These are phyloP conservation scores for Hepatocystis sp. DNA, from an alignment of 169 alveolate species.

Conservation along the genomic window DNA sequence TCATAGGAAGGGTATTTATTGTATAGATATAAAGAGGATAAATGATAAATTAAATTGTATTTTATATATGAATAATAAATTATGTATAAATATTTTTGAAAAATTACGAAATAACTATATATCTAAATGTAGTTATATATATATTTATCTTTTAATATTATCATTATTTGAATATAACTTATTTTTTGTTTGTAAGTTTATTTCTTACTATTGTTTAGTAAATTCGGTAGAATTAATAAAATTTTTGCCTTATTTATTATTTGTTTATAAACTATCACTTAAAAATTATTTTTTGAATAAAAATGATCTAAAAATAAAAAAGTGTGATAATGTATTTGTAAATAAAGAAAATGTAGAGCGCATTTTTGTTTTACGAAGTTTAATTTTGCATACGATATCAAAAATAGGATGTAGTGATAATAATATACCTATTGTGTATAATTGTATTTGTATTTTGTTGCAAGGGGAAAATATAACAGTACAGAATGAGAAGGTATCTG, in stretches of 20 bases:
- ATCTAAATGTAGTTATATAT: slow-evolving; percentile 64
- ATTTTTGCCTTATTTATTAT: slow-evolving; percentile 58
- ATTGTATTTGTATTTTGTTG: slow-evolving; percentile 46
- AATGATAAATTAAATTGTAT: slow-evolving; percentile 14
- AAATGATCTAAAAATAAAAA: slow-evolving; percentile 3
- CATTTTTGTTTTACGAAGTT: slow-evolving; percentile 40
- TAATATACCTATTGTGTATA: slow-evolving; percentile 63
- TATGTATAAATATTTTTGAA: slow-evolving; percentile 56
- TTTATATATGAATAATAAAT: slow-evolving; percentile 23
- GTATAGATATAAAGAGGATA: slow-evolving; percentile 11
- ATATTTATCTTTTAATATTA: slow-evolving; percentile 48
- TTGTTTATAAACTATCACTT: slow-evolving; percentile 34
- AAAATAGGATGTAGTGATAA: slow-evolving; percentile 73
- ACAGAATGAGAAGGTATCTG: neutral
- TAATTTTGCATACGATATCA: slow-evolving; percentile 21
- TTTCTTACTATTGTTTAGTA: slow-evolving; percentile 61
- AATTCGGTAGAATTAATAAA: slow-evolving; percentile 33
- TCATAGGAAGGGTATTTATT: slow-evolving; percentile 4
- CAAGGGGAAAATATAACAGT: neutral
- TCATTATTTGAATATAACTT: slow-evolving; percentile 64
- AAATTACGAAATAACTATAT: slow-evolving; percentile 49
- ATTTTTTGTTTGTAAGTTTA: slow-evolving; percentile 73
- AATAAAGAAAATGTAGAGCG: neutral
- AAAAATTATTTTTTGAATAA: slow-evolving; percentile 11
- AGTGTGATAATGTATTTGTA: neutral